These are phyloP conservation scores for Fusarium decemcellulare DNA, from an alignment of 2,329 filamentous ascomycete species.

Conservation along the genomic window DNA sequence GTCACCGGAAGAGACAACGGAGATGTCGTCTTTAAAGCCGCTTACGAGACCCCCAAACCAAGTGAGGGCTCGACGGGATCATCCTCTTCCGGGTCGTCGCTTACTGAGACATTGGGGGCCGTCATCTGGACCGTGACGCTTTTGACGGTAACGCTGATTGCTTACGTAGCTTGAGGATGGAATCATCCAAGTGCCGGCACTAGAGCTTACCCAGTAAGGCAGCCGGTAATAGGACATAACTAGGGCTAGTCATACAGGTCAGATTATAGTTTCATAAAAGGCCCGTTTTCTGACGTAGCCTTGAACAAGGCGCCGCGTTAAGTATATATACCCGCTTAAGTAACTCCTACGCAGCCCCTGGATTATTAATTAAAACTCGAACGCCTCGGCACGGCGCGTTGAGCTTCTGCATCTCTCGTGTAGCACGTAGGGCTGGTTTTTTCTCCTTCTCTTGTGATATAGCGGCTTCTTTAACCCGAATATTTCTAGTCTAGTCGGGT, in stretches of 20 bases:
- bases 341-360: neutral
- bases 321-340: conserved; percentile 7
- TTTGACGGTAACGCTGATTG: neutral
- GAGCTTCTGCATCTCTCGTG: too few species aligned
- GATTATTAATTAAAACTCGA: neutral
- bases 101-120: neutral
- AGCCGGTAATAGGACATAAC: too few species aligned
- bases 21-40: conserved; percentile 3
- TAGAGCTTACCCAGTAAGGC: too few species aligned
- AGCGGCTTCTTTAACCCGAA: too few species aligned
- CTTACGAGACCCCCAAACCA: conserved; percentile 6
- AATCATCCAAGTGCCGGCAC: neutral
- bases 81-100: neutral
- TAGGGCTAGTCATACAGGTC: too few species aligned
- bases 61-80: neutral
- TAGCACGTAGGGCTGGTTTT: too few species aligned
- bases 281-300: too few species aligned
- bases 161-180: neutral
- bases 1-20: conserved; percentile 8
- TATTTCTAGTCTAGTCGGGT: too few species aligned
- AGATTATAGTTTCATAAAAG: too few species aligned
- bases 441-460: too few species aligned
- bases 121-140: neutral
- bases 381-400: too few species aligned
- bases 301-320: neutral